Percentiles rank a stretch among this genome's conserved stretches.
Evolutionary conservation across 257 asterid genomes (phyloP).

Genomic region (Rehmannia glutinosa): DNA sequence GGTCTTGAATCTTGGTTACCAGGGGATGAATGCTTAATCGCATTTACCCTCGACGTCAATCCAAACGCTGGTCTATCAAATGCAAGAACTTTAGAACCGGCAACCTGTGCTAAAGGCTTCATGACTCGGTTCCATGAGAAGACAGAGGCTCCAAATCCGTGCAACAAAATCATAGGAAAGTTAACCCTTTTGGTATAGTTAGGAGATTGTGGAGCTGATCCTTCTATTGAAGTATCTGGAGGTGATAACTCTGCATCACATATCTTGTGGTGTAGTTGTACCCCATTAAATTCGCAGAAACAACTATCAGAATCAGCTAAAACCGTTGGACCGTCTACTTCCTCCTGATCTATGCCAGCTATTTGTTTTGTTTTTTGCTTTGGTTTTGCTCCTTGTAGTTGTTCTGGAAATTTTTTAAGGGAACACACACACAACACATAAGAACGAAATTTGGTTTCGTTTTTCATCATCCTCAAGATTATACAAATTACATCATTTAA

Average conservation of each 20-base stretch:
- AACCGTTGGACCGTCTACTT: conserved; percentile 57
- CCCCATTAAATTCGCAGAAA: conserved; percentile 85
- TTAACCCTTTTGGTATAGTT: conserved; percentile 22
- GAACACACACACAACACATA: background rate
- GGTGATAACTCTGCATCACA: conserved; percentile 39
- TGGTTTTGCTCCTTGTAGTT: conserved; percentile 34
- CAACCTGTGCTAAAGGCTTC: conserved; percentile 58
- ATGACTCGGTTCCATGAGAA: conserved; percentile 82
- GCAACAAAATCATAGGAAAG: conserved; percentile 80
- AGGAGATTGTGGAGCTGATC: conserved; percentile 25
- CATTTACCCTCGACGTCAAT: conserved; percentile 66
- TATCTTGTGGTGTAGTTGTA: conserved; percentile 82
- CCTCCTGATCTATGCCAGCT: conserved; percentile 71
- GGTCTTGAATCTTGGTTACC: conserved; percentile 41
- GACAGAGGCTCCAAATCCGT: conserved; percentile 93
- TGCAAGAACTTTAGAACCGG: conserved; percentile 77
- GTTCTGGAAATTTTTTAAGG: conserved; percentile 35
- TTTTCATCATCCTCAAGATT: background rate
- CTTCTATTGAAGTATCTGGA: conserved; percentile 26
- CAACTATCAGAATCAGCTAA: conserved; percentile 86
- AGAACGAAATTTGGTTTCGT: background rate
- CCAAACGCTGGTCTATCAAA: conserved; percentile 99
- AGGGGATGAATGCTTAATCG: conserved; percentile 24
- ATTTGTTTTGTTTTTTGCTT: conserved; percentile 32
- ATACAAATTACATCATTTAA: too few relatives aligned